These are phyloP conservation scores for Sugiyamaella valdiviana DNA, from an alignment of 805 yeast genomes.

Conservation along the genomic window DNA sequence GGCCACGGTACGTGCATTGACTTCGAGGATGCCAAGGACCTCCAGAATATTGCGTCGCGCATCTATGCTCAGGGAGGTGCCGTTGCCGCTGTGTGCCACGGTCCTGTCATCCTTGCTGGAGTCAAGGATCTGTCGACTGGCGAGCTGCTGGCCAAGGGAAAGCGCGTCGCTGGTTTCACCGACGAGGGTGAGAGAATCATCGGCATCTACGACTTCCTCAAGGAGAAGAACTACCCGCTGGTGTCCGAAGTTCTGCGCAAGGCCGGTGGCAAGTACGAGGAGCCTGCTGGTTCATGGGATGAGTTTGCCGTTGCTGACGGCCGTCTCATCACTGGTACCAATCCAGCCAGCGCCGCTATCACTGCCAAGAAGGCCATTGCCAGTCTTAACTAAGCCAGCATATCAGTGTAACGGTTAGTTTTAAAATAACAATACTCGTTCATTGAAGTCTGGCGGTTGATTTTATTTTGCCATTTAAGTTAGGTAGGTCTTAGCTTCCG, in stretches of 20 bases:
- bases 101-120: slow-evolving; percentile 51
- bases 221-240: slow-evolving; percentile 29
- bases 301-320: slow-evolving; percentile 50
- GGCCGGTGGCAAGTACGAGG: slow-evolving; percentile 40
- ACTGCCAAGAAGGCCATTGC: slow-evolving; percentile 15
- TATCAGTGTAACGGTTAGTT: no score
- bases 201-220: slow-evolving; percentile 29
- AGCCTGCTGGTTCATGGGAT: slow-evolving; percentile 48
- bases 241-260: slow-evolving; percentile 36
- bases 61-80: slow-evolving; percentile 50
- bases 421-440: no score
- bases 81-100: slow-evolving; percentile 63
- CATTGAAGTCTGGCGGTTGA: no score
- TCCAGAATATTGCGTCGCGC: slow-evolving; percentile 42
- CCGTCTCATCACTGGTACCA: slow-evolving; percentile 57
- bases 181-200: slow-evolving; percentile 44
- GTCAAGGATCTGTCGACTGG: slow-evolving; percentile 40
- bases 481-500: no score
- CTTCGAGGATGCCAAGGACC: slow-evolving; percentile 45
- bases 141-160: slow-evolving; percentile 44
- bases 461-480: no score
- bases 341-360: slow-evolving; percentile 40
- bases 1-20: slow-evolving; percentile 62
- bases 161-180: slow-evolving; percentile 55
- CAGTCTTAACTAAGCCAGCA: no score